Percentiles rank a stretch among this genome's conserved stretches.
Evolutionary conservation across 192 early-diverging fungal genomes (phyloP).

Genomic region (Chytriomyces sp.): DNA sequence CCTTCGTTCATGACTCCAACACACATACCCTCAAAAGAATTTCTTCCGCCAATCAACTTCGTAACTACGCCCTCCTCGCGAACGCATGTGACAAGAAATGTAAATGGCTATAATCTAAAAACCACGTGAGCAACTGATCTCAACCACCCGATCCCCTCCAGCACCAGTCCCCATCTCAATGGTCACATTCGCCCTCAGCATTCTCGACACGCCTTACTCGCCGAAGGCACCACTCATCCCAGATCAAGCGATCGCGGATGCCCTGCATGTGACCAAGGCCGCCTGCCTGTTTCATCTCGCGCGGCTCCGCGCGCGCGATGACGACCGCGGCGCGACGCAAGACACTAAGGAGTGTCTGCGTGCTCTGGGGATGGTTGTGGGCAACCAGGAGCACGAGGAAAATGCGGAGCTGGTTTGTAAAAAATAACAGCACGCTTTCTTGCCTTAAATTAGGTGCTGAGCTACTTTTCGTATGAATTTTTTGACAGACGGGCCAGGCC

Average conservation of each 20-base stretch:
- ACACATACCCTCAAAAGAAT: not conserved
- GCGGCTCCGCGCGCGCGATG: slow-evolving; percentile 1
- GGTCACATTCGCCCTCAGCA: slow-evolving; percentile 11
- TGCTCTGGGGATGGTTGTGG: not conserved
- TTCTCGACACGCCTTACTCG: not conserved
- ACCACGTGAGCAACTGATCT: not conserved
- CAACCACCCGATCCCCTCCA: not conserved
- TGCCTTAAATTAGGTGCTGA: no score
- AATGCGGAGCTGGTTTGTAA: no score
- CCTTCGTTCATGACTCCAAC: not conserved
- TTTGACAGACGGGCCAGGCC: slow-evolving; percentile 12
- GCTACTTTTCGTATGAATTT: no score
- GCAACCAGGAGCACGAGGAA: not conserved
- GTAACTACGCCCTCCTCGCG: not conserved
- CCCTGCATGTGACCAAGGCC: slow-evolving; percentile 1
- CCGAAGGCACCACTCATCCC: slow-evolving; percentile 6
- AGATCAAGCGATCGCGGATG: slow-evolving; percentile 3
- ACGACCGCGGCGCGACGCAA: slow-evolving; percentile 13
- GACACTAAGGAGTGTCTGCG: slow-evolving; percentile 18
- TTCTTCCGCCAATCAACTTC: not conserved
- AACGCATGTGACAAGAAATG: slow-evolving; percentile 9
- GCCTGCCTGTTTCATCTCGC: slow-evolving; percentile 15
- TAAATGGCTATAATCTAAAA: not conserved
- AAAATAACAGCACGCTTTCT: no score
- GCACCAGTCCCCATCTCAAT: slow-evolving; percentile 9